Percentiles rank a stretch among this genome's conserved stretches.
These are phyloP conservation scores for Cetradonia linearis DNA, from an alignment of 495 filamentous ascomycete species.

Conservation along the genomic window DNA sequence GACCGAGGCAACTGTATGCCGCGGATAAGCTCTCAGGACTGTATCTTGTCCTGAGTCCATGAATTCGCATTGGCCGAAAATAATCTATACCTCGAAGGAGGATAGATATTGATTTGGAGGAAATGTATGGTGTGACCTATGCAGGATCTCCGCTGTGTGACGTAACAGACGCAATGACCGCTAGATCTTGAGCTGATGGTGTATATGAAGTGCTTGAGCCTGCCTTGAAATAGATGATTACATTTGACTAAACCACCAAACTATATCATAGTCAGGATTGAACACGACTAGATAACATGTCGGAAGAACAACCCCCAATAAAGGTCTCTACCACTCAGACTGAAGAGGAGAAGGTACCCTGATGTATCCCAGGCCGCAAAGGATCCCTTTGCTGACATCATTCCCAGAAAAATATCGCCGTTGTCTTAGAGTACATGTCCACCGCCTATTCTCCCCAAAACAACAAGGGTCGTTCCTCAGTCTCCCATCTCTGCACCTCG, in stretches of 20 bases:
- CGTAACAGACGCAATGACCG: slow-evolving; percentile 5
- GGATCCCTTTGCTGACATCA: not conserved
- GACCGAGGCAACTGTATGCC: not conserved
- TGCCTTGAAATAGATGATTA: not conserved
- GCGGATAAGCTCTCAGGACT: not conserved
- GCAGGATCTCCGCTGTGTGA: slow-evolving; percentile 1
- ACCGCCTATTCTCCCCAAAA: slow-evolving; percentile 28
- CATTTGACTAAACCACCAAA: not conserved
- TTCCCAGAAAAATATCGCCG: slow-evolving; percentile 29
- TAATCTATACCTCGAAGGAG: not conserved
- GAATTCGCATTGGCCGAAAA: not conserved
- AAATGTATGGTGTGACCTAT: not conserved
- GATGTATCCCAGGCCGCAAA: not conserved
- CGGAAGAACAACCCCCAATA: slow-evolving; percentile 14
- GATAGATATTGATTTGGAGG: not conserved
- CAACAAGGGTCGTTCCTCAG: slow-evolving; percentile 27
- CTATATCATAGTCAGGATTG: not conserved
- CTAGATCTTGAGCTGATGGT: not conserved
- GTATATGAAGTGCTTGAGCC: not conserved
- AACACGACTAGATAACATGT: slow-evolving; percentile 5
- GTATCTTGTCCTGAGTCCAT: too few relatives aligned
- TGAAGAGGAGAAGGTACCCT: slow-evolving; percentile 19
- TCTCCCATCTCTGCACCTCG: slow-evolving; percentile 25
- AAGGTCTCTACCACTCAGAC: slow-evolving; percentile 21
- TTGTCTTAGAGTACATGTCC: slow-evolving; percentile 31